Base-by-base conservation (phyloP, 2,329 filamentous ascomycete genomes). In the Cladosporium sp. region DNA sequence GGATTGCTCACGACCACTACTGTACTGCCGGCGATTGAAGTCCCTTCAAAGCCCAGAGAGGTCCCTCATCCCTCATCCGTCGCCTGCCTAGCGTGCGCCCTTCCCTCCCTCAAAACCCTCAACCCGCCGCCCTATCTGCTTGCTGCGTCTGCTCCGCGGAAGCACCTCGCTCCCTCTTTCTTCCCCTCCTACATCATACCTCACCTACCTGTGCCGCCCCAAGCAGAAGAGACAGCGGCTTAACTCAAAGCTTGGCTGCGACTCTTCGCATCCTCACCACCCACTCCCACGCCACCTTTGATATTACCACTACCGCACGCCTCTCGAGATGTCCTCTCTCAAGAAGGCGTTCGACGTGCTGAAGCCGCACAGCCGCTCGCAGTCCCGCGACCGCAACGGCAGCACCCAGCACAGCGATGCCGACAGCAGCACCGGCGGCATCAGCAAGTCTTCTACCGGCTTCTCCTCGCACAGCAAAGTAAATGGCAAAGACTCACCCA, bases 261-360 rank as follows among this genome's bases (percentile, higher is more conserved):
- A 27, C 22, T 27, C 22, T 27, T 27, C 32, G 32, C 12, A 20
- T 18, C 18, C 19, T n/a, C 22, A 45, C 43, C 30, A 5, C 37
- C 9, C 18, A 15, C 15, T 20, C 36, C 47, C 41, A 6, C 29
- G 15, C 22, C 34, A 20, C 42, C n/a, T n/a, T n/a, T n/a, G n/a
- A n/a, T n/a, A n/a, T n/a, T n/a, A 18, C 22, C 30, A 22, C 34
- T 43, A 55, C 41, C 22, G 13, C 36, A 17, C 7, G 5, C 15
- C 34, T 34, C 32, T 34, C 20, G 34, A 39, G 54, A 66, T 65
- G 64, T 59, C 62, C 8, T 70, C 72, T 47, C 69, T 76, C 57
- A 75, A 75, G 59, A 75, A 74, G 61, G 73, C 70, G 22, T 63
- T 76, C 61, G 66, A 61, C 56, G 70, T 67, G 44, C 64, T 76